Conservation (phyloP, 2,329 filamentous ascomycete species). For the Penicillium sp. region DNA sequence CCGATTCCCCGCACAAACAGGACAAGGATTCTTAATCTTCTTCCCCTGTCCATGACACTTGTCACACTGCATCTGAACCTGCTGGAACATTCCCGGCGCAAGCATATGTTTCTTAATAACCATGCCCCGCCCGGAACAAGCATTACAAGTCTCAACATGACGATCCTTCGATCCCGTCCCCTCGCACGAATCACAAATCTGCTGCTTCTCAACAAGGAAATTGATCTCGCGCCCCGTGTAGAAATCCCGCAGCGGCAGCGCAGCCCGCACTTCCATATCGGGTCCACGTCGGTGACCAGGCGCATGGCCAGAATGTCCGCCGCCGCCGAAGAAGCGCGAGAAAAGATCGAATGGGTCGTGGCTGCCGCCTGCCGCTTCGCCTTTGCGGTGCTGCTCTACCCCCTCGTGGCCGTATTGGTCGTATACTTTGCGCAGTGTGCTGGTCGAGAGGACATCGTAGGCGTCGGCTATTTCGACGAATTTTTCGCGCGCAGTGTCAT, state of each 20-base stretch:
- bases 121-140: slow-evolving; percentile 79
- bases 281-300: slow-evolving; percentile 75
- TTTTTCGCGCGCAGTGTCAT: slow-evolving; percentile 77
- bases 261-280: slow-evolving; percentile 82
- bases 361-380: slow-evolving; percentile 56
- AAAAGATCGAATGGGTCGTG: slow-evolving; percentile 95
- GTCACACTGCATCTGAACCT: slow-evolving; percentile 89
- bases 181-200: slow-evolving; percentile 88
- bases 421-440: slow-evolving; percentile 82
- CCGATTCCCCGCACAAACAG: slow-evolving; percentile 71
- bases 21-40: slow-evolving; percentile 81
- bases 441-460: slow-evolving; percentile 84
- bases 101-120: slow-evolving; percentile 87
- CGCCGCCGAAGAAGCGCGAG: slow-evolving; percentile 92
- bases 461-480: slow-evolving; percentile 94
- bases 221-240: slow-evolving; percentile 86
- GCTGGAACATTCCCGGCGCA: slow-evolving; percentile 96
- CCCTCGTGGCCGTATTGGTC: slow-evolving; percentile 93
- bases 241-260: slow-evolving; percentile 80
- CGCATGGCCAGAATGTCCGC: slow-evolving; percentile 74
- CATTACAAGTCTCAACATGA: slow-evolving; percentile 72
- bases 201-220: slow-evolving; percentile 90
- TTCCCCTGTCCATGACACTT: slow-evolving; percentile 84
- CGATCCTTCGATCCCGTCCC: slow-evolving; percentile 82
- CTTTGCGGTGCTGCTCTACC: slow-evolving; percentile 75